Evolutionary conservation across 78 protist genomes (phyloP).

Genomic region (Dictyostelium citrinum): DNA sequence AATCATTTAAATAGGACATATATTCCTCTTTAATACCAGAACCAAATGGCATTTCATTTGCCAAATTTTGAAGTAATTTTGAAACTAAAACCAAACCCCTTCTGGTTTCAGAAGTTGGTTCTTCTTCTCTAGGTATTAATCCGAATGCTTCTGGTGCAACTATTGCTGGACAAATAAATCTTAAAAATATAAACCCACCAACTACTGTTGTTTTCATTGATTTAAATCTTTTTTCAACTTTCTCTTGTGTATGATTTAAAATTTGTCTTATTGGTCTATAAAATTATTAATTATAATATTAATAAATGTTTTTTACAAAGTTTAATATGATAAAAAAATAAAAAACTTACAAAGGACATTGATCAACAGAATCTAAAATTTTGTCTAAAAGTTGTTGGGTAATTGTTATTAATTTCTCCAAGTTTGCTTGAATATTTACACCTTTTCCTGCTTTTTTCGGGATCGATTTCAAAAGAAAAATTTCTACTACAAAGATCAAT

Average conservation of each 20-base stretch:
- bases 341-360: constrained; percentile 36
- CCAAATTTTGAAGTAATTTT: constrained; percentile 45
- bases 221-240: constrained; percentile 43
- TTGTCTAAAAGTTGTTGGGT: constrained; percentile 63
- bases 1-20: constrained; percentile 36
- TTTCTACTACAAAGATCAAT: constrained; percentile 47
- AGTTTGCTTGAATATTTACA: constrained; percentile 27
- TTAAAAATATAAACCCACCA: constrained; percentile 54
- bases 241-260: constrained; percentile 48
- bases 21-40: constrained; percentile 56
- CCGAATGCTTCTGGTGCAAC: constrained; percentile 75
- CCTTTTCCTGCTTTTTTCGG: constrained; percentile 62
- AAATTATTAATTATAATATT: neutral
- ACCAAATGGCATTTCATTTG: constrained; percentile 73
- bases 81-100: constrained; percentile 53
- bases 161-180: constrained; percentile 71
- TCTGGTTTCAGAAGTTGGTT: constrained; percentile 39
- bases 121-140: constrained; percentile 23
- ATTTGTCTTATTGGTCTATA: constrained; percentile 39
- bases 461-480: constrained; percentile 66
- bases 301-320: no score
- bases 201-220: constrained; percentile 61
- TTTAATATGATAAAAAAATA: no score
- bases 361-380: constrained; percentile 29
- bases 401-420: constrained; percentile 42